Evolutionary conservation across 179 eudicot genomes (phyloP).

Genomic region (Silene coronaria): DNA sequence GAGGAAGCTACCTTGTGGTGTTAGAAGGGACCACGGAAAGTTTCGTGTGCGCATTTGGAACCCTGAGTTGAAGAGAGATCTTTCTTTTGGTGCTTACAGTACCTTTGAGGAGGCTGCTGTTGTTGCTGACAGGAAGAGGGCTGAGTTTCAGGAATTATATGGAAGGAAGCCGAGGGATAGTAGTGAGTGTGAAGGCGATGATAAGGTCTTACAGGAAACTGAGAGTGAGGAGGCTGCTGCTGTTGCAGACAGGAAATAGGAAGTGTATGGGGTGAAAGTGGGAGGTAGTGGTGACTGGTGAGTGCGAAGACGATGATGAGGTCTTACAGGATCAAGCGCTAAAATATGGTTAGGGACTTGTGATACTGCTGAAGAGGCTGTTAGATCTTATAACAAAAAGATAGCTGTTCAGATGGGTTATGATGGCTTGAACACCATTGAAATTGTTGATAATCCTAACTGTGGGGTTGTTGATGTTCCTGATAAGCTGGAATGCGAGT

Average conservation of each 20-base stretch:
- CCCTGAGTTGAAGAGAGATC: background rate
- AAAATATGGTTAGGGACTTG: conserved; percentile 27
- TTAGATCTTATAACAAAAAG: conserved; percentile 13
- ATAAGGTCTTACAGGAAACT: background rate
- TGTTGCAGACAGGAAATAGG: too few species aligned
- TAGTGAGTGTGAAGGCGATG: too few species aligned
- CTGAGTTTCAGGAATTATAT: background rate
- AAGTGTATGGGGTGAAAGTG: too few species aligned
- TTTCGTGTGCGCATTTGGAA: background rate
- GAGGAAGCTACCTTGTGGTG: conserved; percentile 1
- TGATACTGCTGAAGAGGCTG: conserved; percentile 24
- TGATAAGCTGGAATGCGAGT: background rate
- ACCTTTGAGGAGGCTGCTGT: background rate
- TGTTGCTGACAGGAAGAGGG: background rate
- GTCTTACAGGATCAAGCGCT: background rate
- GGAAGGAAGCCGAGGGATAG: too few species aligned
- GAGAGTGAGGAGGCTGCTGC: background rate
- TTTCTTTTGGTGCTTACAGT: background rate
- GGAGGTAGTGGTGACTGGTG: background rate
- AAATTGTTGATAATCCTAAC: background rate
- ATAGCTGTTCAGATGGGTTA: conserved; percentile 1
- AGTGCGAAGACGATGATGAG: background rate
- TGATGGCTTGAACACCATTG: background rate
- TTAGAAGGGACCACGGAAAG: background rate
- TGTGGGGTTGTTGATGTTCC: background rate